Percentiles rank a stretch among this genome's conserved stretches.
Conservation (phyloP, 768 basidiomycete species). For the Suillus spraguei region DNA sequence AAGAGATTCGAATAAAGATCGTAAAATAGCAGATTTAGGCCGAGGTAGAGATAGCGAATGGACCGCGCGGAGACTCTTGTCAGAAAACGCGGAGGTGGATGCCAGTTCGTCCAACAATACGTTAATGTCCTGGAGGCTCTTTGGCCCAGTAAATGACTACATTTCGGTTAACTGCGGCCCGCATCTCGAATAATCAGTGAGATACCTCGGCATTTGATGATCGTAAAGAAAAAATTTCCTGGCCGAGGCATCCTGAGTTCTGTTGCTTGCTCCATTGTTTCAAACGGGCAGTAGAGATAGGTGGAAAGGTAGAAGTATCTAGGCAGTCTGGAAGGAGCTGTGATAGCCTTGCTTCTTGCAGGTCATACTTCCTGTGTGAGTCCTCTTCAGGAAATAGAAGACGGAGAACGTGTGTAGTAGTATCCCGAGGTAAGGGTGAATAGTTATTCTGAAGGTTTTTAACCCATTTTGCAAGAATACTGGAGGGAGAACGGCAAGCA, state of each 20-base stretch:
- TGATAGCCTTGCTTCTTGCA: slow-evolving; percentile 68
- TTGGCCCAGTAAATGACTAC: slow-evolving; percentile 25
- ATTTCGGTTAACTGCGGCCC: slow-evolving; percentile 12
- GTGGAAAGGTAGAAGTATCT: slow-evolving; percentile 38
- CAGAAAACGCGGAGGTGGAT: slow-evolving; percentile 61
- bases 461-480: slow-evolving; percentile 49
- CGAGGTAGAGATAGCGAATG: slow-evolving; percentile 36
- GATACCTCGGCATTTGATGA: slow-evolving; percentile 38
- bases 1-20: slow-evolving; percentile 59
- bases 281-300: slow-evolving; percentile 28
- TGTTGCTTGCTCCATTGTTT: slow-evolving; percentile 43
- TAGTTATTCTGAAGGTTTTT: slow-evolving; percentile 42
- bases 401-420: slow-evolving; percentile 64
- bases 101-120: slow-evolving; percentile 76
- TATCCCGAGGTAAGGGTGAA: slow-evolving; percentile 51
- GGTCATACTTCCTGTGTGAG: slow-evolving; percentile 63
- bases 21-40: slow-evolving; percentile 42
- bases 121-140: slow-evolving; percentile 56
- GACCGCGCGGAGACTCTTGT: slow-evolving; percentile 43
- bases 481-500: slow-evolving; percentile 37
- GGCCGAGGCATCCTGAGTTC: slow-evolving; percentile 69
- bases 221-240: slow-evolving; percentile 48
- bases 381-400: slow-evolving; percentile 89
- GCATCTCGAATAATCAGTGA: background rate
- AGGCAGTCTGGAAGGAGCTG: slow-evolving; percentile 51